Base-by-base conservation (phyloP, 257 asterid genomes). In the Vinca minor region DNA sequence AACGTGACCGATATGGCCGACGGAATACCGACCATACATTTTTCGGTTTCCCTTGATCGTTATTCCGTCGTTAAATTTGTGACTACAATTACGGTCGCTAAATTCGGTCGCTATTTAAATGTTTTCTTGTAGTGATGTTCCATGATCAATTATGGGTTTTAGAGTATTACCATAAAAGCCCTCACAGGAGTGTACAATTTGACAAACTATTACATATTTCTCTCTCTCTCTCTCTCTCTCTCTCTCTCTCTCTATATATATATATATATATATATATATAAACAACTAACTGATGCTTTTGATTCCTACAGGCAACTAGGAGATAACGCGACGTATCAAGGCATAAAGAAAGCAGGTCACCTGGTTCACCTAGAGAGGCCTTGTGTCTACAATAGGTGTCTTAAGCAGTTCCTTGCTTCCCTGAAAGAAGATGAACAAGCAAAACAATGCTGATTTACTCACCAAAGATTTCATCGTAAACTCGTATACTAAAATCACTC, bases 301-400 rank as follows among this genome's bases (percentile, higher is more conserved):
- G 68, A 25, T 45, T 44, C 31, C 32, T 29, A 28, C 87, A 90
- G 95, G 73, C 84, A 91, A 74, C 83, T 91, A 13, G 95, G 95
- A 67, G 80, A 75, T 15, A 79, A 79, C 41, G 77, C 86, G 11
- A 79, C 91, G 28, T 44, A 77, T 46, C 50, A 79, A 63, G 81
- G 83, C 56, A 91, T 91, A 71, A 46, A 63, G 73, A 85, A 85
- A 55, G 96, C 96, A 52, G 96, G 97, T 7, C 97, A 87, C 79
- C 79, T 85, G 71, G 97, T 85, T 78, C 96, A 87, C 64, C 76
- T 90, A 8, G 97, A 90, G 72, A 70, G 97, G 11, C 97, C 97
- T 5, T 87, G 93, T 35, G 83, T 79, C 64, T 87, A 84, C 72
- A 90, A 82, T 57, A 71, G 76, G 62, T 67, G 83, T 66, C 93